Base-by-base conservation (phyloP, 345 rosid species). In the Excoecaria agallocha region DNA sequence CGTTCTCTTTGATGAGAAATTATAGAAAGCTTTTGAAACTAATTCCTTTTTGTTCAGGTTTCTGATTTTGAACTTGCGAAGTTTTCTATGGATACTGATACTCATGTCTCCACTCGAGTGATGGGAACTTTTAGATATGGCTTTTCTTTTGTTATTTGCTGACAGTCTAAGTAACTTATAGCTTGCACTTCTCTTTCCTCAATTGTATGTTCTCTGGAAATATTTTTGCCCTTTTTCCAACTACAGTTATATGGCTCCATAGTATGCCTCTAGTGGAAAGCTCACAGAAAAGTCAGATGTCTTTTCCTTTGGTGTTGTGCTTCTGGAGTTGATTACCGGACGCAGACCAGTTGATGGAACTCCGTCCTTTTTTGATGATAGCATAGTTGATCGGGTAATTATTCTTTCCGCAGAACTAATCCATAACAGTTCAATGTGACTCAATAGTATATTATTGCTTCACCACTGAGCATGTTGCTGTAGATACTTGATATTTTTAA, bases 301-400 rank as follows among this genome's bases (percentile, higher is more conserved):
- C 75, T 79, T 74, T 70, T 79, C 82, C 75, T 79, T 74, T 37
- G 82, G 82, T 15, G 82, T 79, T 74, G 82, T 79, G 68, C 78
- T 79, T n/a, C 74, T 79, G 52, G 75, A 79, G 71, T 65, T 79
- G 75, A 70, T 79, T 30, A 74, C 72, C 15, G 82, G 82, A 10
- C 74, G 67, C 6, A 74, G 71, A 25, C 82, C 82, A 54, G 63
- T 79, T 63, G 82, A 69, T 74, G 69, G 68, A 64, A 74, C 74
- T 60, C 77, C 56, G 71, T 30, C 78, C 38, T 63, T 12, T 22
- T 6, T 48, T 74, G 74, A 68, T 54, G 81, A 69, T 39, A 78
- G 81, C 59, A 69, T 78, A 12, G 81, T 78, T 61, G 81, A 74
- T 50, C 69, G 81, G 81, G 81, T 78, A 73, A 35, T 58, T 73